These are phyloP conservation scores for Bidens hawaiensis DNA, from an alignment of 140 eudicot genomes.

Conservation along the genomic window DNA sequence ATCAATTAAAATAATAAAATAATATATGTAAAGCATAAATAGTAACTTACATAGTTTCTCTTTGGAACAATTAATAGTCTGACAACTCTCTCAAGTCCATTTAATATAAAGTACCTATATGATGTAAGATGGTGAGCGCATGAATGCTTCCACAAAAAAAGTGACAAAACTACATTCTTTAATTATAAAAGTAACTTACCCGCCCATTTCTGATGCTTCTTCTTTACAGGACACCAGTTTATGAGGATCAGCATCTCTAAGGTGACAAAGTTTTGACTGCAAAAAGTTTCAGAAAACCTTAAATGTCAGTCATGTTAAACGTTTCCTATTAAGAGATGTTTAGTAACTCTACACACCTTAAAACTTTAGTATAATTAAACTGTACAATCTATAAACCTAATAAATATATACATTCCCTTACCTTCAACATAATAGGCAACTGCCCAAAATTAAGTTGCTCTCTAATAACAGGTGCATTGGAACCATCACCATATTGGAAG, in stretches of 20 bases:
- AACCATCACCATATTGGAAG: slow-evolving; percentile 58
- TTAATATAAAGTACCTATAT: slow-evolving; percentile 73
- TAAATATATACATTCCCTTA: slow-evolving; percentile 11
- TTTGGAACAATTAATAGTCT: slow-evolving; percentile 72
- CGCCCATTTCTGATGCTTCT: slow-evolving; percentile 94
- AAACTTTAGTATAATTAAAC: background rate
- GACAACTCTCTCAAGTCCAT: slow-evolving; percentile 90
- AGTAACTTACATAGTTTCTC: slow-evolving; percentile 79
- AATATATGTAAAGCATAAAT: background rate
- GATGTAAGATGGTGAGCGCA: background rate
- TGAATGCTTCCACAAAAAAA: background rate
- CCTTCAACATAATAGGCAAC: slow-evolving; percentile 92
- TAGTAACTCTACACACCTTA: background rate
- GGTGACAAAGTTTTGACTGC: slow-evolving; percentile 82
- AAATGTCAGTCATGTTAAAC: background rate
- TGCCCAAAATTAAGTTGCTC: slow-evolving; percentile 62
- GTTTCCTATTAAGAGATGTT: background rate
- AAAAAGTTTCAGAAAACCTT: slow-evolving; percentile 13
- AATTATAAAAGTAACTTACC: slow-evolving; percentile 44
- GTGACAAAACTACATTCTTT: background rate
- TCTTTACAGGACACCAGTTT: slow-evolving; percentile 58
- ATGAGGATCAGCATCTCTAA: slow-evolving; percentile 49
- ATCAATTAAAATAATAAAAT: background rate
- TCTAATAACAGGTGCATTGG: slow-evolving; percentile 38
- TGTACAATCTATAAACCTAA: background rate